These are phyloP conservation scores for Plicaturopsis crispa DNA, from an alignment of 768 basidiomycete genomes.

Conservation along the genomic window DNA sequence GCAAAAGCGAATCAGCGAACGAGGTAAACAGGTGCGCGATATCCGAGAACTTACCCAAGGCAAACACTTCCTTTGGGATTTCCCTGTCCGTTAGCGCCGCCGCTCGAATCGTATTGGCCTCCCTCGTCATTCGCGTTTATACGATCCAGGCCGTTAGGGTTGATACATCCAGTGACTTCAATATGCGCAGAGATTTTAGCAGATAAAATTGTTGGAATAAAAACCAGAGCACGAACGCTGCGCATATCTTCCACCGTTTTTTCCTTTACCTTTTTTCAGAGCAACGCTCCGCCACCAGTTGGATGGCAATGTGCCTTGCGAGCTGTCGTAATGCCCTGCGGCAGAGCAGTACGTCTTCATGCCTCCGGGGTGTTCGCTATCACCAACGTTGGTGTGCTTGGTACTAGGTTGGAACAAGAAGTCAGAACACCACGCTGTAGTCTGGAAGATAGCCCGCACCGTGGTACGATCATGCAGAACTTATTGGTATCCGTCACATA, in stretches of 20 bases:
- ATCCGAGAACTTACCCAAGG: slow-evolving; percentile 14
- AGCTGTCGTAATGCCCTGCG: slow-evolving; percentile 9
- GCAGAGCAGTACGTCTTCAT: slow-evolving; percentile 21
- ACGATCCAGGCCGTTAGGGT: slow-evolving; percentile 11
- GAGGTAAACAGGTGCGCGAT: neutral
- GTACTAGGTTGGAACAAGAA: slow-evolving; percentile 5
- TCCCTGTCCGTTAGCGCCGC: slow-evolving; percentile 16
- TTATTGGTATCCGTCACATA: slow-evolving; percentile 14
- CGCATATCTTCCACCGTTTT: slow-evolving; percentile 14
- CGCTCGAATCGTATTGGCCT: slow-evolving; percentile 21
- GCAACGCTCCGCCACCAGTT: slow-evolving; percentile 19
- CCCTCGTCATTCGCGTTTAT: slow-evolving; percentile 17
- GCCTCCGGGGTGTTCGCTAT: slow-evolving; percentile 18
- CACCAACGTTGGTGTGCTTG: slow-evolving; percentile 20
- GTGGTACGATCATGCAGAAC: slow-evolving; percentile 21
- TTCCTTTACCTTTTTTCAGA: slow-evolving; percentile 15
- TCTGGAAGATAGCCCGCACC: neutral
- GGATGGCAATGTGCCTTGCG: slow-evolving; percentile 17
- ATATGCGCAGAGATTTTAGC: too few species aligned
- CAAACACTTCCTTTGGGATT: slow-evolving; percentile 19
- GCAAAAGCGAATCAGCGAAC: neutral
- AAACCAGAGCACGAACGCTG: slow-evolving; percentile 9
- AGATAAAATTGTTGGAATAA: neutral
- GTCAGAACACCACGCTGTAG: neutral
- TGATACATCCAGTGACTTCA: slow-evolving; percentile 19